Conservation (phyloP, 2,329 filamentous ascomycete genomes). For the Claviceps spartinae region DNA sequence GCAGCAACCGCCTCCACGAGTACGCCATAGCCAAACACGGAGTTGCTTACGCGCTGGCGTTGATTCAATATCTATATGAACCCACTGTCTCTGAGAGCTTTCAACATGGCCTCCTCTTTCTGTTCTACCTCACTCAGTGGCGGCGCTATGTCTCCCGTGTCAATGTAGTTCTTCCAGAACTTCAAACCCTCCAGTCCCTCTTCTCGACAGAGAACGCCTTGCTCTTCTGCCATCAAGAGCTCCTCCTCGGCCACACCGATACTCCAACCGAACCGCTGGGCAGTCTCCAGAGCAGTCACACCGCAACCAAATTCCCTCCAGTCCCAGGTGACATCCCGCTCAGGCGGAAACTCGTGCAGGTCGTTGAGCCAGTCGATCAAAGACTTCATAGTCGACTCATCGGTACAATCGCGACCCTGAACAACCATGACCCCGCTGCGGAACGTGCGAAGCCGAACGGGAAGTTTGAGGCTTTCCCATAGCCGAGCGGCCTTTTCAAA, state of each 20-base stretch:
- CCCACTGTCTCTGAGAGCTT: slow-evolving; percentile 30
- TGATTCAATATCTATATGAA: slow-evolving; percentile 13
- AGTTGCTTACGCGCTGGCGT: background rate
- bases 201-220: slow-evolving; percentile 75
- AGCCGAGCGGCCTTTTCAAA: slow-evolving; percentile 80
- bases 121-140: slow-evolving; percentile 16
- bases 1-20: too few relatives aligned
- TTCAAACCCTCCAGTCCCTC: slow-evolving; percentile 80
- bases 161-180: slow-evolving; percentile 79
- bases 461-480: slow-evolving; percentile 79
- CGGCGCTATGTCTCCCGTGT: slow-evolving; percentile 26
- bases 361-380: slow-evolving; percentile 66
- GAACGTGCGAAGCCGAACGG: slow-evolving; percentile 76
- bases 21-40: background rate
- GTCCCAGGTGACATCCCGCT: slow-evolving; percentile 57
- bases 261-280: slow-evolving; percentile 90
- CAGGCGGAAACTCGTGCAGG: slow-evolving; percentile 51
- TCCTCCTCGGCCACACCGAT: slow-evolving; percentile 92
- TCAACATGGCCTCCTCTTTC: slow-evolving; percentile 28
- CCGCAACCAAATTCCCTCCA: slow-evolving; percentile 68
- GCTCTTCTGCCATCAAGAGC: slow-evolving; percentile 92
- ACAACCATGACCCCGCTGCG: slow-evolving; percentile 91
- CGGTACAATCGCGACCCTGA: slow-evolving; percentile 74
- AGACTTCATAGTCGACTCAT: slow-evolving; percentile 74
- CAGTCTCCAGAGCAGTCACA: slow-evolving; percentile 78